Conservation (phyloP, 129 eudicot genomes). For the Chrysanthemum seticuspe region DNA sequence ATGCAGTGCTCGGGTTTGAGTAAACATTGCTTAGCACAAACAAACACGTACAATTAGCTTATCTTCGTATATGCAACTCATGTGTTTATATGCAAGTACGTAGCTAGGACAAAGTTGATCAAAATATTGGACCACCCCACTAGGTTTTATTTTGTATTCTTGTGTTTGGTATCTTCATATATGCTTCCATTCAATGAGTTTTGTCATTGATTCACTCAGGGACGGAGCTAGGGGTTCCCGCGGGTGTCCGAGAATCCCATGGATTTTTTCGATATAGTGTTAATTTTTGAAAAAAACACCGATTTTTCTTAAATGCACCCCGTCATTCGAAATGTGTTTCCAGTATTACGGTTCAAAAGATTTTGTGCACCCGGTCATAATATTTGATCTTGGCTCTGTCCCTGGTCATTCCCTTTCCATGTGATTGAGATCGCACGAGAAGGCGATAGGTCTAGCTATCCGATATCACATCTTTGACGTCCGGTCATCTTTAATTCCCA, state of each 20-base stretch:
- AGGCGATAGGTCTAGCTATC: not conserved
- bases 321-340: too few relatives aligned
- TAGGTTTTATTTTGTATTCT: conserved; percentile 18
- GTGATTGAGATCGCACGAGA: conserved; percentile 9
- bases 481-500: conserved; percentile 3
- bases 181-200: conserved; percentile 6
- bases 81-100: too few relatives aligned
- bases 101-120: conserved; percentile 16
- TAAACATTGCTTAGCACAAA: conserved; percentile 12
- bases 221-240: too few relatives aligned
- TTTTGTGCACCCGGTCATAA: too few relatives aligned
- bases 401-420: too few relatives aligned
- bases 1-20: not conserved
- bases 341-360: too few relatives aligned
- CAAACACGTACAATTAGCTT: conserved; percentile 8
- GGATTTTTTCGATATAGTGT: too few relatives aligned
- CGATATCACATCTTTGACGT: not conserved
- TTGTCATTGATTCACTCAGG: not conserved
- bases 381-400: too few relatives aligned
- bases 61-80: not conserved
- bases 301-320: too few relatives aligned
- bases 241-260: too few relatives aligned
- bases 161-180: conserved; percentile 24
- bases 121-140: conserved; percentile 23
- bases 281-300: too few relatives aligned